These are phyloP conservation scores for Pholiota conissans DNA, from an alignment of 768 basidiomycete genomes.

Conservation along the genomic window DNA sequence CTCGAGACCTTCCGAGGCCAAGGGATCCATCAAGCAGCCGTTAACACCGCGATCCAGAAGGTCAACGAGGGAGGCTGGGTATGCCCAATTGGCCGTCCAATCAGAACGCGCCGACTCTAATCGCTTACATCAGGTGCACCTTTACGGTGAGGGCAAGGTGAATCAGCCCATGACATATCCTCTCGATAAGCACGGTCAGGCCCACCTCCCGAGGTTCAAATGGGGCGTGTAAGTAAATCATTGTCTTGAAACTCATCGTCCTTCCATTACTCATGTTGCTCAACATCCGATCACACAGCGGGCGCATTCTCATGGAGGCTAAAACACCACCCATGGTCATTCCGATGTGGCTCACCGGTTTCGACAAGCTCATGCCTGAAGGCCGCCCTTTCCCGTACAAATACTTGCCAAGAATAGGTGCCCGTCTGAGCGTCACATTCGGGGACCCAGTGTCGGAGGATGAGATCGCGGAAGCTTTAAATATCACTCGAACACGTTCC, in stretches of 20 bases:
- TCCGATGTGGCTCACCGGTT: constrained; percentile 90
- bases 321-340: constrained; percentile 72
- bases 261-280: constrained; percentile 3
- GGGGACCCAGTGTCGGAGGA: constrained; percentile 66
- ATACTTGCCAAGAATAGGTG: constrained; percentile 62
- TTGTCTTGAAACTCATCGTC: not conserved
- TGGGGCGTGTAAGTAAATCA: constrained; percentile 84
- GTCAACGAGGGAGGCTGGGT: constrained; percentile 89
- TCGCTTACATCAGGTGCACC: constrained; percentile 62
- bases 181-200: constrained; percentile 38
- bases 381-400: constrained; percentile 75
- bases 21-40: constrained; percentile 84
- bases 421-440: constrained; percentile 72
- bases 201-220: constrained; percentile 76
- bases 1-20: constrained; percentile 91
- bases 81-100: constrained; percentile 24
- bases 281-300: constrained; percentile 42
- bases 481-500: constrained; percentile 4
- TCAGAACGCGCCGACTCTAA: not conserved
- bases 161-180: constrained; percentile 66
- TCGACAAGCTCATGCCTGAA: constrained; percentile 91
- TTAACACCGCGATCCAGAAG: constrained; percentile 80
- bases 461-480: constrained; percentile 21
- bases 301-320: constrained; percentile 73
- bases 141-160: constrained; percentile 89